Conservation (phyloP, 495 filamentous ascomycete genomes). For the Lasiosphaeria ovina region DNA sequence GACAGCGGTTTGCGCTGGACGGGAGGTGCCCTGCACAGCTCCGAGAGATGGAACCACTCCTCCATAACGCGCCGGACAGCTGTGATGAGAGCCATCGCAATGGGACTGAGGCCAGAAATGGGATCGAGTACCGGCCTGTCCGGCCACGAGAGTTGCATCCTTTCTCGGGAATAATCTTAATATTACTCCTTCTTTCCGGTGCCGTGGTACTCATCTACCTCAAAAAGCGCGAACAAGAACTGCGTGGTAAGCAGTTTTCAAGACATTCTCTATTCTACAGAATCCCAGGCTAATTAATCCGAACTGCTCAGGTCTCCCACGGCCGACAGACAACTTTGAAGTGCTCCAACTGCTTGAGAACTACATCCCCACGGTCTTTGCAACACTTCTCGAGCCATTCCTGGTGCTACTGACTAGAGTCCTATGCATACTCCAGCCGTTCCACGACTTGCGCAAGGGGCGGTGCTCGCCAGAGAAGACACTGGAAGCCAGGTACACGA, state of each 20-base stretch:
- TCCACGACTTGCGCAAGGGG: neutral
- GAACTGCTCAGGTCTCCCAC: constrained; percentile 41
- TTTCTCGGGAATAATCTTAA: neutral
- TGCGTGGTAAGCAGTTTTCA: neutral
- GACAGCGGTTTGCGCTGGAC: neutral
- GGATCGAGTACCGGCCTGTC: neutral
- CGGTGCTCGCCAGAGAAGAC: neutral
- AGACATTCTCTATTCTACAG: too few species aligned
- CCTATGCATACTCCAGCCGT: neutral
- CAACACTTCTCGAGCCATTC: constrained; percentile 46
- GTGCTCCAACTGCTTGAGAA: constrained; percentile 42
- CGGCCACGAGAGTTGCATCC: neutral
- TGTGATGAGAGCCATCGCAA: too few species aligned
- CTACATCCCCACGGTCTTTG: constrained; percentile 44
- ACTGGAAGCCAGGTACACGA: neutral
- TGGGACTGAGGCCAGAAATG: neutral
- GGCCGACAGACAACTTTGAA: constrained; percentile 35
- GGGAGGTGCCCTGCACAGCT: neutral
- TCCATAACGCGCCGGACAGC: too few species aligned
- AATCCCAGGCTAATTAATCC: too few species aligned
- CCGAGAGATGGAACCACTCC: too few species aligned
- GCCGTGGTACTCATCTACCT: neutral
- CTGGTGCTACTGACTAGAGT: constrained; percentile 40
- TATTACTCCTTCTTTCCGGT: neutral
- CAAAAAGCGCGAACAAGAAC: neutral